Evolutionary conservation across 768 basidiomycete genomes (phyloP).

Genomic region (Cystobasidium onofrii): DNA sequence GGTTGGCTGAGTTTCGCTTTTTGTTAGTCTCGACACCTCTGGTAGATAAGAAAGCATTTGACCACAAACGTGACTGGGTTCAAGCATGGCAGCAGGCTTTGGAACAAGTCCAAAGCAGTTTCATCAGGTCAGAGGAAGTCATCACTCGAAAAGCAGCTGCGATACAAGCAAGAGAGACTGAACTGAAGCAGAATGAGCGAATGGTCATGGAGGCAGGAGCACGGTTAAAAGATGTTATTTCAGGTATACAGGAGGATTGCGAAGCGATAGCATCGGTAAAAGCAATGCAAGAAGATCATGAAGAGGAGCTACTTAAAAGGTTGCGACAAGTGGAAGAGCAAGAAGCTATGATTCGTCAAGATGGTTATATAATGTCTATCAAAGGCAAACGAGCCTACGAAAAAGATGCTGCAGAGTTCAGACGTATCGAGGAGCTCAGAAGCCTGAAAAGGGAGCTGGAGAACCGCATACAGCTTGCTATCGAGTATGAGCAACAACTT

Average conservation of each 20-base stretch:
- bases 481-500: neutral
- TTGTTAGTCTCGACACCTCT: neutral
- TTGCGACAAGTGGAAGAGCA: neutral
- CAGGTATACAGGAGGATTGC: neutral
- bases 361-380: neutral
- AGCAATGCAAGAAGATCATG: constrained; percentile 13
- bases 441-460: neutral
- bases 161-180: neutral
- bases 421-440: neutral
- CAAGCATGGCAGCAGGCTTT: neutral
- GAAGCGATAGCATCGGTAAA: neutral
- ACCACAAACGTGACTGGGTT: neutral
- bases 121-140: neutral
- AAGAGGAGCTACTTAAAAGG: constrained; percentile 23
- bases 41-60: neutral
- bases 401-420: neutral
- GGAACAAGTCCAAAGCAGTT: neutral
- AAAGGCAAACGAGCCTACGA: neutral
- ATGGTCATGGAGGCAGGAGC: neutral
- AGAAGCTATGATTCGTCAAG: constrained; percentile 1
- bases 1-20: neutral
- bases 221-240: neutral
- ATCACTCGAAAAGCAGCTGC: neutral
- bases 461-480: neutral
- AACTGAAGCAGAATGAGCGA: neutral